Percentiles rank a stretch among this genome's conserved stretches.
Evolutionary conservation across 768 basidiomycete species (phyloP).

Genomic region (Chalciporus piperatus): DNA sequence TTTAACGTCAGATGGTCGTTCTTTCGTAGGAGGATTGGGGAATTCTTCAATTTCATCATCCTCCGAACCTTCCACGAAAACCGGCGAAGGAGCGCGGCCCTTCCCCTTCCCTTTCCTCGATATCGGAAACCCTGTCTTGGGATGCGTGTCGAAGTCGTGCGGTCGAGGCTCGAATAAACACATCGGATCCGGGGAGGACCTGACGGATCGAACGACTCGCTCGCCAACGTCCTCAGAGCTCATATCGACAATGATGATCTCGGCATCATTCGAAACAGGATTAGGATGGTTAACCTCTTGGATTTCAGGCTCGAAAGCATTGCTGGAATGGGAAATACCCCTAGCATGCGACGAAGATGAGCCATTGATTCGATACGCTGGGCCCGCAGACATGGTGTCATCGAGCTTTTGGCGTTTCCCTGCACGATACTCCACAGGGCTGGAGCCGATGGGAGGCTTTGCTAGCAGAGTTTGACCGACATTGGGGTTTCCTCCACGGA

Average conservation of each 20-base stretch:
- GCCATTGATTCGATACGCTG: background rate
- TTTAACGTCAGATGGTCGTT: background rate
- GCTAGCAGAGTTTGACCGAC: conserved; percentile 19
- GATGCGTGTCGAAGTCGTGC: conserved; percentile 25
- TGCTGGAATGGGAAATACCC: background rate
- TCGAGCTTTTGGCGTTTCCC: conserved; percentile 27
- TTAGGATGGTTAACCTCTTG: conserved; percentile 14
- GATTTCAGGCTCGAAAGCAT: conserved; percentile 20
- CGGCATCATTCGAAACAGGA: conserved; percentile 10
- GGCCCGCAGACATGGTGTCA: background rate
- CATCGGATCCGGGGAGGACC: conserved; percentile 25
- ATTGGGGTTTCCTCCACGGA: conserved; percentile 23
- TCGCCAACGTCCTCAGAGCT: conserved; percentile 24
- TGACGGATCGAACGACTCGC: conserved; percentile 11
- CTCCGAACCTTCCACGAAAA: conserved; percentile 22
- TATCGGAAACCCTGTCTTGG: conserved; percentile 1
- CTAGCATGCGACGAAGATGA: conserved; percentile 3
- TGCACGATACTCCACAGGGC: background rate
- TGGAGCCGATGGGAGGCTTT: background rate
- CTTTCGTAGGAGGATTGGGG: conserved; percentile 1
- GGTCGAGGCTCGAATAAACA: background rate
- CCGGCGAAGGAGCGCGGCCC: conserved; percentile 10
- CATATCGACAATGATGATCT: conserved; percentile 19
- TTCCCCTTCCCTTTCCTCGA: conserved; percentile 27
- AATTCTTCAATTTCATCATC: conserved; percentile 22